Evolutionary conservation across 2,329 filamentous ascomycete genomes (phyloP), one percentile per base, ranked within the genome.

Genomic region (Talaromyces marneffei): DNA sequence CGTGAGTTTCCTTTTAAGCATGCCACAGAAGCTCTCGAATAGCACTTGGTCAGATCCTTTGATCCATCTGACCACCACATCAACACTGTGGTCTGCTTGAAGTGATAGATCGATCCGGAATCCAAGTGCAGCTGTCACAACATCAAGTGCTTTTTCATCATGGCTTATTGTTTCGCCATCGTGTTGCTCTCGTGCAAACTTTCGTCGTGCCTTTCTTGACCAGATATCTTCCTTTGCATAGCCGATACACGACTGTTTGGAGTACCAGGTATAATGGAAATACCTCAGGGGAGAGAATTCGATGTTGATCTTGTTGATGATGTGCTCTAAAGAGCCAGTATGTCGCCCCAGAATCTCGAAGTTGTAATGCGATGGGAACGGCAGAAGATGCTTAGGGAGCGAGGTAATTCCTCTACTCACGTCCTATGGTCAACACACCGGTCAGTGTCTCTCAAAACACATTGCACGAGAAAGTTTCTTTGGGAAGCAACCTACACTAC

Each of bases 11-110:
- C 83, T 79, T 72, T 86, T 89, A 48, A 95, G 65, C 78, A 92
- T 91, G 0, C 91, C 92, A 63, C 87, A 88, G 65, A 99, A 91
- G 71, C 92, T 97, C 75, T 95, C 90, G 74, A 93, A 96, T 0
- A 94, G 70, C 0, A 87, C 81, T 18, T 83, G 79, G 66, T 96
- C 89, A 5, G 81, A 79, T 0, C 94, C 93, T 67, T 90, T 86
- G 0, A 91, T 70, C 92, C 91, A 95, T 33, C 89, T 80, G 59
- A 89, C 78, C 4, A 74, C 66, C 4, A 88, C 76, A 2, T 71
- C 74, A 0, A 87, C 77, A 18, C 77, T 72, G 2, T 79, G 72
- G 16, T 72, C 70, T 44, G 75, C 69, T 31, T 56, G 72, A 71
- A 18, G 74, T 69, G 72, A 77, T 23, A 87, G 69, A n/a, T 75